phyloP scores from a whole-genome alignment of 805 yeast genomes.

The Kodamaea hsintzibuensis region DNA sequence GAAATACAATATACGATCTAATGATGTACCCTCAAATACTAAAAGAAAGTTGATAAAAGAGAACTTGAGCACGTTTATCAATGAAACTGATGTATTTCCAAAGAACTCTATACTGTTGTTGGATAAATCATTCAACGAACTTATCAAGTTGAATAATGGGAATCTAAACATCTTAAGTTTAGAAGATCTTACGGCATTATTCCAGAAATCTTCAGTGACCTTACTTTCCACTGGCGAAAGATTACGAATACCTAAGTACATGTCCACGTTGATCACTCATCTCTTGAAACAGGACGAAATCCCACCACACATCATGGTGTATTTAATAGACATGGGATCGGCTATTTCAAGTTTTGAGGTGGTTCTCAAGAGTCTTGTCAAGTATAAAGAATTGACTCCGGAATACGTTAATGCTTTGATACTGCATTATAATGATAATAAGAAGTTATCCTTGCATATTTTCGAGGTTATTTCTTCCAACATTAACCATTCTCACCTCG shows the following conservation, averaged over 20 bases:
- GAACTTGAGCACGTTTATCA: slow-evolving; percentile 21
- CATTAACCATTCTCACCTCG: slow-evolving; percentile 12
- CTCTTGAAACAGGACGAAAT: slow-evolving; percentile 16
- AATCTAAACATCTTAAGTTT: slow-evolving; percentile 7
- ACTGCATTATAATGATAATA: slow-evolving; percentile 9
- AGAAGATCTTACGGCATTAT: not conserved
- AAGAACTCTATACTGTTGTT: slow-evolving; percentile 18
- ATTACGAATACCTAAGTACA: slow-evolving; percentile 26
- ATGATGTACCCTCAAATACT: slow-evolving; percentile 23
- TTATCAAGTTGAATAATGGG: slow-evolving; percentile 16
- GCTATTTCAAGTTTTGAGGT: slow-evolving; percentile 11
- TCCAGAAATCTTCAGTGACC: slow-evolving; percentile 6
- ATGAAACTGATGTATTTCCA: slow-evolving; percentile 9
- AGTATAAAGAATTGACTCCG: slow-evolving; percentile 13
- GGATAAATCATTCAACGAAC: slow-evolving; percentile 22
- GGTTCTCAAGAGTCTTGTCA: slow-evolving; percentile 14
- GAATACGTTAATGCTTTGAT: slow-evolving; percentile 20
- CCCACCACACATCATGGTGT: slow-evolving; percentile 23
- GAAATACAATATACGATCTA: slow-evolving; percentile 28
- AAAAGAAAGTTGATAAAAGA: slow-evolving; percentile 19
- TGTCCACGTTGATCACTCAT: slow-evolving; percentile 24
- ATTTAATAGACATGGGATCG: slow-evolving; percentile 30
- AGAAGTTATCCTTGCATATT: slow-evolving; percentile 13
- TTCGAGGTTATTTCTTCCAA: slow-evolving; percentile 15
- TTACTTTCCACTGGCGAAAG: slow-evolving; percentile 4